These are phyloP conservation scores for Ganoderma resinaceum DNA, from an alignment of 1,284 basidiomycete genomes.

Conservation along the genomic window DNA sequence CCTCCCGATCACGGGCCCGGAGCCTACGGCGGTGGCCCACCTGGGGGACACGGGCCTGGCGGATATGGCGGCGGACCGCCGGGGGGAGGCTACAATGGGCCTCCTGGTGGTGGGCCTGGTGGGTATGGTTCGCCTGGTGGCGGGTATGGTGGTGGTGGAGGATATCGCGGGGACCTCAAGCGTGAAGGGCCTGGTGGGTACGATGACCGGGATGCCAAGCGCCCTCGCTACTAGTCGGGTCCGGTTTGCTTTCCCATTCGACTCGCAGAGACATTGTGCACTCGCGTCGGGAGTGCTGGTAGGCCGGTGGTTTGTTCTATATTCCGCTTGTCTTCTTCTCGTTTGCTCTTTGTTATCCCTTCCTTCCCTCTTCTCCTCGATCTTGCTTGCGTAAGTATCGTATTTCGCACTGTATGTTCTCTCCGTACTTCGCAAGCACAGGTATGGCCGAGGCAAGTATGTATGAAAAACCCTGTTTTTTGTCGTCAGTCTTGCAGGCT, in stretches of 20 bases:
- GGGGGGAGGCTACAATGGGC: conserved; percentile 54
- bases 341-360: conserved; percentile 6
- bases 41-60: conserved; percentile 41
- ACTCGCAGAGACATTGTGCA: conserved; percentile 9
- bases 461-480: conserved; percentile 29
- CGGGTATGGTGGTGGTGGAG: conserved; percentile 38
- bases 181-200: conserved; percentile 74
- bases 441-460: conserved; percentile 40
- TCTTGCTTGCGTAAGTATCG: conserved; percentile 37
- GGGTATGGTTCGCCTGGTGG: conserved; percentile 55
- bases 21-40: conserved; percentile 52
- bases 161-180: conserved; percentile 63
- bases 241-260: conserved; percentile 1
- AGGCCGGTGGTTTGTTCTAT: conserved; percentile 27
- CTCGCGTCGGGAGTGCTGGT: conserved; percentile 25
- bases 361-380: conserved; percentile 2
- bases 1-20: conserved; percentile 46
- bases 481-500: conserved; percentile 5
- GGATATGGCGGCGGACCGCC: conserved; percentile 44
- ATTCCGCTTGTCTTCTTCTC: conserved; percentile 13
- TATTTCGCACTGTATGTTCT: conserved; percentile 23
- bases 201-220: conserved; percentile 83
- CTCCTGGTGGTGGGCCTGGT: conserved; percentile 74
- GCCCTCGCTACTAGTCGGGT: conserved; percentile 72
- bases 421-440: conserved; percentile 27